Conservation (phyloP, 306 rosid species). For the Erythrophleum fordii region DNA sequence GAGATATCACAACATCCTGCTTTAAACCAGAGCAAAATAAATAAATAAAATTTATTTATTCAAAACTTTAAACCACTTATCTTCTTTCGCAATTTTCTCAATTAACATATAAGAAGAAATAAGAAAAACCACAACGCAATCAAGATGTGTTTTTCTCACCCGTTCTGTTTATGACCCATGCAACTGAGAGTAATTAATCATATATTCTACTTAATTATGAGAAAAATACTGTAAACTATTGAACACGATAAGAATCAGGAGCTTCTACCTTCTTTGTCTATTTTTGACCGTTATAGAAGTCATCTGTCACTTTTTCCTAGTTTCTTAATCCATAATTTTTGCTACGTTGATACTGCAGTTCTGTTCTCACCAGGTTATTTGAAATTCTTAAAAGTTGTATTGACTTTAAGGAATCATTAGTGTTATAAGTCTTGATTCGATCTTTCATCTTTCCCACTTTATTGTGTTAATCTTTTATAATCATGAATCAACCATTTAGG, state of each 20-base stretch:
- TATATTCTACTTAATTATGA: not conserved
- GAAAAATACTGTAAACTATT: not conserved
- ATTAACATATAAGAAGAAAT: not conserved
- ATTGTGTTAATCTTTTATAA: not conserved
- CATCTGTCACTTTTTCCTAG: not conserved
- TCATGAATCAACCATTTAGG: not conserved
- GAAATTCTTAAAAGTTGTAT: not conserved
- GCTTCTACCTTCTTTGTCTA: not conserved
- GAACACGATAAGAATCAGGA: not conserved
- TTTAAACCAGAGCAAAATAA: constrained; percentile 4
- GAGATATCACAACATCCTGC: constrained; percentile 64
- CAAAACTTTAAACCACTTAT: not conserved
- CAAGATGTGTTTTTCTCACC: not conserved
- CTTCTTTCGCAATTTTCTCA: not conserved
- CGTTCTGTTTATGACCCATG: not conserved
- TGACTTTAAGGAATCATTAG: not conserved
- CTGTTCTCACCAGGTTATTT: not conserved
- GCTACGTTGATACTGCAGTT: not conserved
- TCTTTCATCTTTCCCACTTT: not conserved
- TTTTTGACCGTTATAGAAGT: not conserved
- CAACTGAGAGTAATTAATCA: not conserved
- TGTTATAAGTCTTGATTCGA: not conserved
- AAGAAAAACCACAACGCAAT: not conserved
- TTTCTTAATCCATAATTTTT: not conserved
- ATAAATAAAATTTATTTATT: too few species aligned